Evolutionary conservation across 2,329 filamentous ascomycete species (phyloP), one percentile per base, ranked within the genome.

Genomic region (Fusarium zealandicum): DNA sequence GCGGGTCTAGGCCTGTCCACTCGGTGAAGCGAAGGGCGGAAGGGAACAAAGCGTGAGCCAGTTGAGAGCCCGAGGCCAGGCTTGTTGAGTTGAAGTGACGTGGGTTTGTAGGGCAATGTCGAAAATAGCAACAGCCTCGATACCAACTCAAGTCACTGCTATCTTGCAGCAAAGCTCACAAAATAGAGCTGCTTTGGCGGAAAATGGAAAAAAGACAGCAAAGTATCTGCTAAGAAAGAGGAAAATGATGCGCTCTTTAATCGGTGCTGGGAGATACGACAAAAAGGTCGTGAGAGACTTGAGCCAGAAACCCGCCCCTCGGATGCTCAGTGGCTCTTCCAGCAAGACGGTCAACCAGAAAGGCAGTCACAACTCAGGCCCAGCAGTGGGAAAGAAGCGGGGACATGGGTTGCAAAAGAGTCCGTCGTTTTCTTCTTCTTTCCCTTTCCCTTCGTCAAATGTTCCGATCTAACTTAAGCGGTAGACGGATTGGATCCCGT

Each of bases 301-400:
- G 46, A 61, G 37, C 40, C 55, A 57, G 53, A 58, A 58, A 50
- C 27, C 49, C 32, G 43, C 59, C 59, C 59, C 54, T 63, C 59
- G 44, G 59, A 55, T 30, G 51, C 41, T 55, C 50, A 55, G 59
- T 59, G 50, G 54, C 49, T 48, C 58, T 49, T 47, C 32, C 44
- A 41, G 47, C 44, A 11, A 51, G 54, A 61, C 59, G 54, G 59
- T 62, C 59, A 63, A 63, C 59, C 48, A 54, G 41, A 62, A 45
- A 31, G 59, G 45, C 30, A 55, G 40, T 45, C 43, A 49, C 33
- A 32, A 28, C 36, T 33, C 32, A 17, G 39, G 37, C 38, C 30
- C 36, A 48, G 45, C 45, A 48, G 27, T 27, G 32, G 30, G 41
- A 38, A 51, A 56, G 54, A 61, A 61, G 59, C 58, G 59, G 59